phyloP scores from a whole-genome alignment of 192 early-diverging fungal species.

The Coemansia sp. region DNA sequence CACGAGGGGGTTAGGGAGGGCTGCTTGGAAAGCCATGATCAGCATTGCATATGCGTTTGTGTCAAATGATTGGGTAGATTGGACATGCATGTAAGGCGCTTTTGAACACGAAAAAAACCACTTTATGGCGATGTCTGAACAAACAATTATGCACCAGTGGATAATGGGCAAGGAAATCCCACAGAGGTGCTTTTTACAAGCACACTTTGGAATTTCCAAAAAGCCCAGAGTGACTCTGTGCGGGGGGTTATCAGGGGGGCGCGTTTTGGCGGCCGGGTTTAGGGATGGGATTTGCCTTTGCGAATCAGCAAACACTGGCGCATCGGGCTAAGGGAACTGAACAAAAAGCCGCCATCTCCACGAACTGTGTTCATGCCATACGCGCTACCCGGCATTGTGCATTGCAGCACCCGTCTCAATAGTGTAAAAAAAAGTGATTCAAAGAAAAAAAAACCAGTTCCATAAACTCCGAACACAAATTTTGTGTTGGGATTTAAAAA shows the following conservation, averaged over 20 bases:
- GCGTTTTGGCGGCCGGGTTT: no score
- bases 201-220: no score
- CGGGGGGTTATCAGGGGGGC: no score
- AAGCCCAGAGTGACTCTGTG: no score
- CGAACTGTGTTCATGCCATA: no score
- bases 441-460: background rate
- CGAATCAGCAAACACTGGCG: conserved; percentile 3
- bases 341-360: no score
- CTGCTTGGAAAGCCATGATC: background rate
- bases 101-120: no score
- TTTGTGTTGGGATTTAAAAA: conserved; percentile 4
- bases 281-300: background rate
- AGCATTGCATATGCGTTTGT: conserved; percentile 1
- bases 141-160: conserved; percentile 3
- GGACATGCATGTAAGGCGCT: no score
- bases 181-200: no score
- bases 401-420: conserved; percentile 5
- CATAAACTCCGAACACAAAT: conserved; percentile 10
- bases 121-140: background rate
- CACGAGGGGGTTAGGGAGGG: no score
- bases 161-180: background rate
- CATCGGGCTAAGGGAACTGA: no score
- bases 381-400: conserved; percentile 7
- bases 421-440: background rate
- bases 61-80: no score